Base-by-base conservation (phyloP, 2,329 filamentous ascomycete species). In the Fusarium domesticum region DNA sequence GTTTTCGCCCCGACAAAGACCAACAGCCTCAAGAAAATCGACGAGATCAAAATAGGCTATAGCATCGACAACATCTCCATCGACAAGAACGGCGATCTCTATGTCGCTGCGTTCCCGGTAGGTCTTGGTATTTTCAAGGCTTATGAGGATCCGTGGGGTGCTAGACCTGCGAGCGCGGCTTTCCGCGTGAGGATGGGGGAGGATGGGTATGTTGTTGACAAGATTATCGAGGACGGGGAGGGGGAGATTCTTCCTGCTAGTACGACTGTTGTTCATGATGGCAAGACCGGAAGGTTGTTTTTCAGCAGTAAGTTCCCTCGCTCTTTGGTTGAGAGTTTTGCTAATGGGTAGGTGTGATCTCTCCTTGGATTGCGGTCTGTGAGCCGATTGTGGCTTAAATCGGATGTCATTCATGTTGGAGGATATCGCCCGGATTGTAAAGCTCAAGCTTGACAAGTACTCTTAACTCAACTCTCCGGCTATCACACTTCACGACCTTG, bases 201-300 rank as follows among this genome's bases (percentile, higher is more conserved):
- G 0, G 45, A 42, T 0, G 38, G 23, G 20, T 59, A 52, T 42
- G 44, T 41, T 3, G 30, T 59, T 5, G 48, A 60, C 2, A 60
- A 60, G 30, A 14, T 59, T 0, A 42, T 60, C 20, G 57, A 60
- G 18, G 57, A 60, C 43, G 49, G 19, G 0, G 2, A 41, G 5
- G 57, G 53, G 1, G 53, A 54, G 15, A 8, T 42, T 23, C 35
- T 60, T 10, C 57, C 57, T 2, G 53, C 33, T 20, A 14, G 46
- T 6, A 60, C 57, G 5, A 60, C 57, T 0, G 57, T 54, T 37
- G 35, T 60, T 10, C 57, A 60, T 14, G 57, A 60, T 40, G 38
- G 18, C 0, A 57, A 56, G 18, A 60, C 57, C 0, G 57, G 55
- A 6, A 39, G 55, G 2, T 44, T 60, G 0, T 60, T 60, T 4